These are phyloP conservation scores for Pichia thaimueangensis DNA, from an alignment of 805 yeast species.

Conservation along the genomic window DNA sequence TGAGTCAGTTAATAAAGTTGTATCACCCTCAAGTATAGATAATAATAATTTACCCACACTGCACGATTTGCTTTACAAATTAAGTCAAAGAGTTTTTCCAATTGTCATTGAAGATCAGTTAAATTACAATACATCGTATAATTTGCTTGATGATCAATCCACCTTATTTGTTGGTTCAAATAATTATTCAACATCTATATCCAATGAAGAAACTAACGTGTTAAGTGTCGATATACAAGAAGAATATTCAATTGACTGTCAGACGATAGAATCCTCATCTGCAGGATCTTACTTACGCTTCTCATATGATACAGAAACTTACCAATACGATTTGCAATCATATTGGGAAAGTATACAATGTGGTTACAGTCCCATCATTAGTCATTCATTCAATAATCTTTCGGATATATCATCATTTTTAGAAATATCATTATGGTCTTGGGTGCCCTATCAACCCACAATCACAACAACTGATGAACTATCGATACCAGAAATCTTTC, in stretches of 20 bases:
- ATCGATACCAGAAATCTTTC: neutral
- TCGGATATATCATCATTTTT: slow-evolving; percentile 29
- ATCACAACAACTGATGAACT: slow-evolving; percentile 8
- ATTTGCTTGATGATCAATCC: slow-evolving; percentile 12
- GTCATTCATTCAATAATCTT: slow-evolving; percentile 27
- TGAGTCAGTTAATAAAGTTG: neutral
- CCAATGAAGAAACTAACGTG: neutral
- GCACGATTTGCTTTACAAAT: slow-evolving; percentile 29
- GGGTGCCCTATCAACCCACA: slow-evolving; percentile 57
- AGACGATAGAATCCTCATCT: neutral
- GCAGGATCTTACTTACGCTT: slow-evolving; percentile 14
- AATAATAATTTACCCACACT: slow-evolving; percentile 6
- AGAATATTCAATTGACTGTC: neutral
- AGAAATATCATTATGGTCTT: slow-evolving; percentile 57
- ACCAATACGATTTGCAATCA: slow-evolving; percentile 34
- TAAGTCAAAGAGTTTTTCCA: slow-evolving; percentile 32
- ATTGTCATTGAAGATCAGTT: slow-evolving; percentile 29
- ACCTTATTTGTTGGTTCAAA: slow-evolving; percentile 7
- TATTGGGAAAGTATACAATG: slow-evolving; percentile 38
- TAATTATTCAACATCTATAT: neutral
- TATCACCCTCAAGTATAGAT: slow-evolving; percentile 7
- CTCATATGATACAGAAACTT: slow-evolving; percentile 32
- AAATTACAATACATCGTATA: slow-evolving; percentile 27
- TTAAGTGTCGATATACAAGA: slow-evolving; percentile 1
- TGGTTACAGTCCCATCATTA: slow-evolving; percentile 67